Evolutionary conservation across 768 basidiomycete genomes (phyloP).

Genomic region (Suillus subaureus): DNA sequence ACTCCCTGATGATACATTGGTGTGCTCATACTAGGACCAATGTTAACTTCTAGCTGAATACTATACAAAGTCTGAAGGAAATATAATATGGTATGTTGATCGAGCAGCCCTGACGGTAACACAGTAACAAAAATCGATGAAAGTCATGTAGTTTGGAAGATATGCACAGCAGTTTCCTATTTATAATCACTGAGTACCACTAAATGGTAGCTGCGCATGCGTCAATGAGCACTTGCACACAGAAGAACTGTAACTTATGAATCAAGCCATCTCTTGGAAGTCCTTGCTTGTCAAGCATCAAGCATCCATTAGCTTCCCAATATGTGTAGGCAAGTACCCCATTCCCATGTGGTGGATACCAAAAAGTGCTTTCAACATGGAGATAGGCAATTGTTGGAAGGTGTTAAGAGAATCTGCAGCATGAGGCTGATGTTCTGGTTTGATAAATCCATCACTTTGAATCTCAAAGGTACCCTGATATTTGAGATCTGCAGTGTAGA

Average conservation of each 20-base stretch:
- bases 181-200: background rate
- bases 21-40: background rate
- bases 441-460: conserved; percentile 17
- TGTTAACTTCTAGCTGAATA: background rate
- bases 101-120: no score
- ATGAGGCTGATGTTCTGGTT: conserved; percentile 6
- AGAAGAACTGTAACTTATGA: background rate
- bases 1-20: no score
- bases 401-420: background rate
- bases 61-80: background rate
- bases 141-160: background rate
- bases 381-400: conserved; percentile 13
- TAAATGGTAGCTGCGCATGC: background rate
- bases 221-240: background rate
- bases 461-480: background rate
- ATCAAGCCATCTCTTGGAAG: background rate
- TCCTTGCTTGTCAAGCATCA: conserved; percentile 10
- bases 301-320: conserved; percentile 18
- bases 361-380: conserved; percentile 30
- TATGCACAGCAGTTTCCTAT: background rate
- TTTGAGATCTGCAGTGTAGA: conserved; percentile 25
- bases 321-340: conserved; percentile 14
- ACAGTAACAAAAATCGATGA: background rate
- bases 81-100: background rate
- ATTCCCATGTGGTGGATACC: conserved; percentile 21